Percentiles rank a stretch among this genome's conserved stretches.
Conservation (phyloP, 129 eudicot genomes). For the Deinandra increscens region DNA sequence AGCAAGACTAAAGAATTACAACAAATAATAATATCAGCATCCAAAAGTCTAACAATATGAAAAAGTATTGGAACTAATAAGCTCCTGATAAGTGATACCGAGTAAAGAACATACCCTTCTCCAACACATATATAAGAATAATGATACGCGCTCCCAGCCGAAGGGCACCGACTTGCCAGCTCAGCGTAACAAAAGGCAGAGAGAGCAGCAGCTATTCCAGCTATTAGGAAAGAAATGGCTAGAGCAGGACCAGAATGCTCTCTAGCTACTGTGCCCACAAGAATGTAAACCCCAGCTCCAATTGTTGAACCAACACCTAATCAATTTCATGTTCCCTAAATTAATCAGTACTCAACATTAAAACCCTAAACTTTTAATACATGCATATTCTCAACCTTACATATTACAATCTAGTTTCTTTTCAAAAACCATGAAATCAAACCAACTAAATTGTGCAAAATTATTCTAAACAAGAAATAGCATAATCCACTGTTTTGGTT, state of each 20-base stretch:
- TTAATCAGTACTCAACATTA: not conserved
- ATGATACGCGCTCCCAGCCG: constrained; percentile 99
- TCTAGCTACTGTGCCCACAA: constrained; percentile 96
- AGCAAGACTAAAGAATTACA: constrained; percentile 62
- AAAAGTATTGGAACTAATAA: constrained; percentile 2
- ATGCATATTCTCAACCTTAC: not conserved
- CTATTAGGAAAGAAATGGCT: constrained; percentile 83
- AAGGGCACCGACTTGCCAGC: constrained; percentile 98
- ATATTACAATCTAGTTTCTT: not conserved
- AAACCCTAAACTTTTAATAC: not conserved
- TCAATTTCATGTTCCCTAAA: constrained; percentile 7
- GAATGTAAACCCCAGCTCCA: constrained; percentile 98
- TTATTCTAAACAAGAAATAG: too few species aligned
- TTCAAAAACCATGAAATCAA: too few species aligned
- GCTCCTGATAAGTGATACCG: not conserved
- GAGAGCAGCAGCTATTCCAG: constrained; percentile 98
- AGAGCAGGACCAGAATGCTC: constrained; percentile 98
- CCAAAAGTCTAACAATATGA: not conserved
- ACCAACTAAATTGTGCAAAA: too few species aligned
- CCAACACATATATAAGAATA: constrained; percentile 95
- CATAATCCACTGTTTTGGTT: not conserved
- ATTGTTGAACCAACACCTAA: constrained; percentile 97
- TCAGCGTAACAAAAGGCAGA: constrained; percentile 99
- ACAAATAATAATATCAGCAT: constrained; percentile 14
- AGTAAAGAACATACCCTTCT: constrained; percentile 63